Conservation (phyloP, 805 yeast species). For the Sugiyamaella qingdaonensis region DNA sequence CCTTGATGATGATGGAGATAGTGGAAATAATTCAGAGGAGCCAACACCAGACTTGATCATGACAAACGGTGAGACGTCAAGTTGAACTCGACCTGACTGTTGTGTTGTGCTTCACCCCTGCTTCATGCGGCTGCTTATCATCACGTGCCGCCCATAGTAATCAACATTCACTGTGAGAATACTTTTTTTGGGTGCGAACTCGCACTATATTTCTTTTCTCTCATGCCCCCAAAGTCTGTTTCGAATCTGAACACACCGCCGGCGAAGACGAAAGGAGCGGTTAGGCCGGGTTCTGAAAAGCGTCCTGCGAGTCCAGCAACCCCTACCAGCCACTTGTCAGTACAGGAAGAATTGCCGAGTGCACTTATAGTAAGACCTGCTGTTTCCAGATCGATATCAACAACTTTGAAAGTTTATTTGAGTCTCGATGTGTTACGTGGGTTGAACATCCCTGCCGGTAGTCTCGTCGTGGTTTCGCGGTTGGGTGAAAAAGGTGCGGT, state of each 20-base stretch:
- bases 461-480: constrained; percentile 19
- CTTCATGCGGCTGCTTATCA: background rate
- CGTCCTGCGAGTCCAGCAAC: constrained; percentile 2
- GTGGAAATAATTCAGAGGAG: background rate
- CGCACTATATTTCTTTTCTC: background rate
- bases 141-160: background rate
- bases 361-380: constrained; percentile 28
- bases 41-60: background rate
- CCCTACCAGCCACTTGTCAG: background rate
- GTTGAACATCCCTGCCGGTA: constrained; percentile 29
- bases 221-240: constrained; percentile 7
- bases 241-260: constrained; percentile 14
- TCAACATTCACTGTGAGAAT: too few species aligned
- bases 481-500: constrained; percentile 17
- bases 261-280: constrained; percentile 7
- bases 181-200: background rate
- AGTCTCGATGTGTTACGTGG: constrained; percentile 24
- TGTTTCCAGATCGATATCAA: constrained; percentile 5
- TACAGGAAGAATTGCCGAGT: background rate
- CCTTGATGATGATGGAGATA: background rate
- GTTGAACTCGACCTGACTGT: too few species aligned
- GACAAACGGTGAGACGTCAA: too few species aligned
- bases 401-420: constrained; percentile 25
- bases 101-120: too few species aligned
- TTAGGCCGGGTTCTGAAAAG: background rate